Evolutionary conservation across 2,329 filamentous ascomycete genomes (phyloP).

Genomic region (Didymosphaeria variabile): DNA sequence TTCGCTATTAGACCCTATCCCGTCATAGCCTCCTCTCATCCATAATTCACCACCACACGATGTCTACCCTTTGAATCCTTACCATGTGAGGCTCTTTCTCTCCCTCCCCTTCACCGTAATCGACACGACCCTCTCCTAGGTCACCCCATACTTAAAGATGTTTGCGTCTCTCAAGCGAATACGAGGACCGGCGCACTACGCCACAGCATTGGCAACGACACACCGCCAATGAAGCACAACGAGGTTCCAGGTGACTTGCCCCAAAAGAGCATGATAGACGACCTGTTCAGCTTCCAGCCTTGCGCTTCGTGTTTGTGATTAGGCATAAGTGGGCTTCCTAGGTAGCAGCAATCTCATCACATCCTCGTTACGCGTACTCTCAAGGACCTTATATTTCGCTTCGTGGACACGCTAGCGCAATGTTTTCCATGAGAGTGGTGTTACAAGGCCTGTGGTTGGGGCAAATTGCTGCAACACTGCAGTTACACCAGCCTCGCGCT

Average conservation of each 20-base stretch:
- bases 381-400: background rate
- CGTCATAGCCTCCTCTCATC: too few relatives aligned
- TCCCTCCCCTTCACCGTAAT: too few relatives aligned
- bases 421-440: background rate
- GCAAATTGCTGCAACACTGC: constrained; percentile 7
- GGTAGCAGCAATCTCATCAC: too few relatives aligned
- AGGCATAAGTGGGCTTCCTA: background rate
- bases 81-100: too few relatives aligned
- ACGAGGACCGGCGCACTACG: background rate
- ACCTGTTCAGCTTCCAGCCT: background rate
- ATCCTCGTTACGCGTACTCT: background rate
- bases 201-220: background rate
- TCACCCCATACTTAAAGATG: background rate
- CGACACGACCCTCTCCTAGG: too few relatives aligned
- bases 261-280: background rate
- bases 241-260: background rate
- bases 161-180: background rate
- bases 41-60: too few relatives aligned
- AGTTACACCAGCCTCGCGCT: constrained; percentile 20
- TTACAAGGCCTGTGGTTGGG: background rate
- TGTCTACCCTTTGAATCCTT: too few relatives aligned
- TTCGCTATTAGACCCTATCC: too few relatives aligned
- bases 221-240: background rate
- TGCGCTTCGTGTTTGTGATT: background rate
- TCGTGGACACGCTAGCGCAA: background rate